Percentiles rank a stretch among this genome's conserved stretches.
phyloP scores from a whole-genome alignment of 139 green algal species.

The Marvania coccoides region DNA sequence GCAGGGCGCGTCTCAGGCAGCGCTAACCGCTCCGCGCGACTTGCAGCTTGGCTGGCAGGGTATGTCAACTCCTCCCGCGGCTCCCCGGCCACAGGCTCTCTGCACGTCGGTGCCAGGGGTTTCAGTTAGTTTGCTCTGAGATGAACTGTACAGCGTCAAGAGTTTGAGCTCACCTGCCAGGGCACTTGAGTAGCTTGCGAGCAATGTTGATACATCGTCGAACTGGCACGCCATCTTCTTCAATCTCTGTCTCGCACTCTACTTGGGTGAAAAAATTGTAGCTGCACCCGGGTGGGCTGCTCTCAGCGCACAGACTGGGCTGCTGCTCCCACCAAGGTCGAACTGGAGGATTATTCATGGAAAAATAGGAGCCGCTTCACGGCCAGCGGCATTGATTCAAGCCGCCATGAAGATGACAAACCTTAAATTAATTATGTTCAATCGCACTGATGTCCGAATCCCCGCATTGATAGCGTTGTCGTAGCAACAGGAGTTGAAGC shows the following conservation, averaged over 20 bases:
- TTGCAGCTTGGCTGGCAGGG: no score
- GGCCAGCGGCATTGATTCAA: no score
- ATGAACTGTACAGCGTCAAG: no score
- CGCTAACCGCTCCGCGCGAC: not conserved
- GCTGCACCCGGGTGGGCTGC: not conserved
- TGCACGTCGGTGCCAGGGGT: no score
- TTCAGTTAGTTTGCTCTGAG: not conserved
- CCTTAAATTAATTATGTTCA: no score
- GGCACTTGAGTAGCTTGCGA: conserved; percentile 9
- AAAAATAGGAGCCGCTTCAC: no score
- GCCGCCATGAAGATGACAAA: no score
- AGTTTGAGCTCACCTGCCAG: conserved; percentile 7
- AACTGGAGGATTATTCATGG: no score
- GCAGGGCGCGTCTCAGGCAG: not conserved
- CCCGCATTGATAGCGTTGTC: no score
- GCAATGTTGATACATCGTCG: conserved; percentile 20
- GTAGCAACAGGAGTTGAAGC: no score
- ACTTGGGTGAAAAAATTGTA: not conserved
- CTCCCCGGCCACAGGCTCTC: conserved; percentile 3
- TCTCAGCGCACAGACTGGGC: not conserved
- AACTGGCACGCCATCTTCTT: conserved; percentile 5
- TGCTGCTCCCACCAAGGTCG: conserved; percentile 9
- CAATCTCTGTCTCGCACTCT: conserved; percentile 7
- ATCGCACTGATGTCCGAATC: no score
- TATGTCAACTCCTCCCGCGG: not conserved